Evolutionary conservation across 2,329 filamentous ascomycete genomes (phyloP).

Genomic region (Paraconiothyrium brasiliense): DNA sequence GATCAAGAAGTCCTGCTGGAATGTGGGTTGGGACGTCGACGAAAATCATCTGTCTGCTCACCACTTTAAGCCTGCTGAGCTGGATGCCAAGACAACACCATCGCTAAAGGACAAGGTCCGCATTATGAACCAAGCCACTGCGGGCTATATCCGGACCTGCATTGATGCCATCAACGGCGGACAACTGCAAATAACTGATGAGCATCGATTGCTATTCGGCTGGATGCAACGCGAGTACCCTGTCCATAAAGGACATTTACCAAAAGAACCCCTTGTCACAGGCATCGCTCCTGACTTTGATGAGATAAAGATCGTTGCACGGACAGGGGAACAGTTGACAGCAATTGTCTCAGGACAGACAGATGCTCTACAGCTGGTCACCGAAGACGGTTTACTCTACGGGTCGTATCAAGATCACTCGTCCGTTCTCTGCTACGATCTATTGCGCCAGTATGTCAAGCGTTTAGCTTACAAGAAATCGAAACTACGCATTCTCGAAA

Average conservation of each 20-base stretch:
- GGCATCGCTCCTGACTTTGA: neutral
- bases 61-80: slow-evolving; percentile 1
- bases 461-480: slow-evolving; percentile 17
- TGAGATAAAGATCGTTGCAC: slow-evolving; percentile 11
- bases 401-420: slow-evolving; percentile 17
- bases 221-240: slow-evolving; percentile 10
- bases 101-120: neutral
- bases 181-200: neutral
- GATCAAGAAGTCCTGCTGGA: slow-evolving; percentile 2
- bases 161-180: neutral
- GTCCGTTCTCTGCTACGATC: slow-evolving; percentile 8
- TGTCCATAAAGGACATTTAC: too few species aligned
- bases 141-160: neutral
- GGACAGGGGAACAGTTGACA: slow-evolving; percentile 9
- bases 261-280: neutral
- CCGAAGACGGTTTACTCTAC: slow-evolving; percentile 16
- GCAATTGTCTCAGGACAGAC: slow-evolving; percentile 8
- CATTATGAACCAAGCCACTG: slow-evolving; percentile 4
- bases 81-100: slow-evolving; percentile 1
- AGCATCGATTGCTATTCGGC: slow-evolving; percentile 1
- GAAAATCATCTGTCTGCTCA: neutral
- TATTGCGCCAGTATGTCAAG: slow-evolving; percentile 13
- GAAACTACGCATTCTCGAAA: slow-evolving; percentile 19
- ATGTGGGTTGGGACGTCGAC: neutral
- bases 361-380: slow-evolving; percentile 11